A percentile compares a stretch with the other conserved stretches of the same genome.
phyloP scores from a whole-genome alignment of 768 basidiomycete genomes.

The Lepiota venenata region DNA sequence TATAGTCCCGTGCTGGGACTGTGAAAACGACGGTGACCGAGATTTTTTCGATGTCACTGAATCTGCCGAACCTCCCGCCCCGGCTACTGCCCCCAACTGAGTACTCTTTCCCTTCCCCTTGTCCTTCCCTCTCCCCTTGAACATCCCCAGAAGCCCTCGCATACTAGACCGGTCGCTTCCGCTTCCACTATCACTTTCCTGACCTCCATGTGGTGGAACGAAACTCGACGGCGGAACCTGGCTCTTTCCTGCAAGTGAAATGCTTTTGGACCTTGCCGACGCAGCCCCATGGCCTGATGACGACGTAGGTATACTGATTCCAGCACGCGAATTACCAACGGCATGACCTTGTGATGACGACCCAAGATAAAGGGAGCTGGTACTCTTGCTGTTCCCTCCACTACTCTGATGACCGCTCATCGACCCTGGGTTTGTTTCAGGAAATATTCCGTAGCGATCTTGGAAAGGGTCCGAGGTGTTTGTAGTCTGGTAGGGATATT shows the following conservation, averaged over 20 bases:
- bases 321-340: background rate
- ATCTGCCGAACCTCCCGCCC: constrained; percentile 2
- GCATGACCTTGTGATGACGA: constrained; percentile 3
- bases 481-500: too few species aligned
- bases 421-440: background rate
- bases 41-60: background rate
- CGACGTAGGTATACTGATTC: background rate
- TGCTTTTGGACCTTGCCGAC: background rate
- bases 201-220: background rate
- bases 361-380: background rate
- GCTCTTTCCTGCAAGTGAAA: background rate
- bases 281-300: constrained; percentile 4
- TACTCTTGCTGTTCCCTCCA: background rate
- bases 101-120: background rate
- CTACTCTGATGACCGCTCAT: constrained; percentile 6
- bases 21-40: constrained; percentile 9
- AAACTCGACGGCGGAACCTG: constrained; percentile 3
- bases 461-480: background rate
- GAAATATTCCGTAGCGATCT: background rate
- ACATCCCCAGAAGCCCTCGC: constrained; percentile 3
- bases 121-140: background rate
- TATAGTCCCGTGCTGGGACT: background rate
- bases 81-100: background rate
- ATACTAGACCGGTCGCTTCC: constrained; percentile 2
- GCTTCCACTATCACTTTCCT: background rate